Evolutionary conservation across 2,329 filamentous ascomycete species (phyloP).

Genomic region (Botrytis squamosa): DNA sequence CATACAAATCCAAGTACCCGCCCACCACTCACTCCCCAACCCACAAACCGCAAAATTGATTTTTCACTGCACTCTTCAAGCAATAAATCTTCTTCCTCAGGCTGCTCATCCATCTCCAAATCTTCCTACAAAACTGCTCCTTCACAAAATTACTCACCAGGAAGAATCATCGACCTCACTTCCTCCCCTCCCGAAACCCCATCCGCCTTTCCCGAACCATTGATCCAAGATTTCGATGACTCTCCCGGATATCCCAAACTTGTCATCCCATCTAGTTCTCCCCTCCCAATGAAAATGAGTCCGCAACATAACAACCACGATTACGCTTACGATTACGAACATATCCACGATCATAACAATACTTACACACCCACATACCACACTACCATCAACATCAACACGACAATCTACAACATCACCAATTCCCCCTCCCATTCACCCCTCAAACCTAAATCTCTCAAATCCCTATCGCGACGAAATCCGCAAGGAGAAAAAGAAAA

Average conservation of each 20-base stretch:
- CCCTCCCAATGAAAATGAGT: background rate
- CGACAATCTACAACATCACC: conserved; percentile 15
- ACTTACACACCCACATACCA: background rate
- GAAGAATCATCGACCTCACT: conserved; percentile 12
- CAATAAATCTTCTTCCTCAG: conserved; percentile 11
- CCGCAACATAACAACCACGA: background rate
- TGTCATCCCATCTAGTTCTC: conserved; percentile 3
- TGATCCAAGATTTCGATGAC: background rate
- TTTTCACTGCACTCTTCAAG: conserved; percentile 7
- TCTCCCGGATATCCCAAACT: conserved; percentile 8
- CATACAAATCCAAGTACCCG: background rate
- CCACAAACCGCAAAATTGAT: conserved; percentile 14
- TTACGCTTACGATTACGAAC: background rate
- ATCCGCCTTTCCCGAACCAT: background rate
- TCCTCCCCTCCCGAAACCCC: background rate
- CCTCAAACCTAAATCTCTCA: background rate
- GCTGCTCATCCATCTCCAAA: conserved; percentile 1
- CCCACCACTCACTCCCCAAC: conserved; percentile 8
- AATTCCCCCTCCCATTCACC: conserved; percentile 2
- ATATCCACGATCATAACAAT: background rate
- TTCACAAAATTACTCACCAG: conserved; percentile 3
- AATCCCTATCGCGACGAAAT: background rate
- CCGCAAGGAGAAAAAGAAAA: background rate
- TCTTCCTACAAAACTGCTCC: conserved; percentile 18
- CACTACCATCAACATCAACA: conserved; percentile 5